Evolutionary conservation across 1,139 yeast species (phyloP).

Genomic region (Pichia sp.): DNA sequence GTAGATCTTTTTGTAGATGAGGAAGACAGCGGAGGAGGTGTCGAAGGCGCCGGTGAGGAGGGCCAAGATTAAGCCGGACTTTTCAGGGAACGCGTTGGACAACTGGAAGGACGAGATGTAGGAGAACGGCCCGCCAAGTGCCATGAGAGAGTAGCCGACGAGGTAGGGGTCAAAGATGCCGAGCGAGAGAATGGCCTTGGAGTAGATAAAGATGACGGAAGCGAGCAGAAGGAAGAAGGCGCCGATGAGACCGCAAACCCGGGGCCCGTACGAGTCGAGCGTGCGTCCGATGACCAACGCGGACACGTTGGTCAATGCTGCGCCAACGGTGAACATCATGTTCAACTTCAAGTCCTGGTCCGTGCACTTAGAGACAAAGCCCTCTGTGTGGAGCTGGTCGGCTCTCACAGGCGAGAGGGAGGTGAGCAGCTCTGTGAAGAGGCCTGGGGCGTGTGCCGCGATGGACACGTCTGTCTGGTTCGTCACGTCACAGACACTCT

Average conservation of each 20-base stretch:
- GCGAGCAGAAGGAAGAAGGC: constrained; percentile 42
- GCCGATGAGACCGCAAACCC: constrained; percentile 50
- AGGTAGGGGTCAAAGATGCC: constrained; percentile 38
- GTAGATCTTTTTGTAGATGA: constrained; percentile 46
- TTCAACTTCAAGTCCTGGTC: constrained; percentile 53
- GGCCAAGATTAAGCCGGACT: constrained; percentile 42
- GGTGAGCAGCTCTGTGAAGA: constrained; percentile 6
- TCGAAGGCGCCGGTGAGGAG: constrained; percentile 45
- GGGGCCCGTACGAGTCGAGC: constrained; percentile 51
- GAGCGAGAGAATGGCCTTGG: constrained; percentile 21
- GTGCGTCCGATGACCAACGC: constrained; percentile 54
- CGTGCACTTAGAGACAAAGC: constrained; percentile 36
- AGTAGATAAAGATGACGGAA: constrained; percentile 37
- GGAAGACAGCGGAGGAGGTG: constrained; percentile 42
- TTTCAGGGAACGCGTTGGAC: constrained; percentile 44
- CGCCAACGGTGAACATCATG: constrained; percentile 53
- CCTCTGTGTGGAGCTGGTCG: constrained; percentile 14
- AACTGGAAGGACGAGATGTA: constrained; percentile 44
- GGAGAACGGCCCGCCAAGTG: constrained; percentile 46
- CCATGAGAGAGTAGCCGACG: constrained; percentile 40
- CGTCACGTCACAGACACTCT: constrained; percentile 36
- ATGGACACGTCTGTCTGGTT: constrained; percentile 6
- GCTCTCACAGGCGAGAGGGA: constrained; percentile 3
- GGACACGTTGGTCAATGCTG: constrained; percentile 52
- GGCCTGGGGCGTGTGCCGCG: background rate